A percentile compares a stretch with the other conserved stretches of the same genome.
These are phyloP conservation scores for Apiotrichum gamsii DNA, from an alignment of 1,284 basidiomycete species.

Conservation along the genomic window DNA sequence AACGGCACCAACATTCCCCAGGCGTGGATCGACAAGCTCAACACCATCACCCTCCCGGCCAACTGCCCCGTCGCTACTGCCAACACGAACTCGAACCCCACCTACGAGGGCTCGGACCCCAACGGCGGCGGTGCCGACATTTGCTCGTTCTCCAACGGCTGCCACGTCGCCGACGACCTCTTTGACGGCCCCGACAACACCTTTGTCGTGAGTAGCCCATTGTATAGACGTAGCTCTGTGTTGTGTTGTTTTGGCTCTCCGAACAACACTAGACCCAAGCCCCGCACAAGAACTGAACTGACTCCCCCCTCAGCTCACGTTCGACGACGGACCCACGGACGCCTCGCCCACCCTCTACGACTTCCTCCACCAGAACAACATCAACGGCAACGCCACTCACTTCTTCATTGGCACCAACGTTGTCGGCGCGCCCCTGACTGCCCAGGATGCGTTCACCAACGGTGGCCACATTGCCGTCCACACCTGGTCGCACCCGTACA, in stretches of 20 bases:
- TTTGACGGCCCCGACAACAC: slow-evolving; percentile 32
- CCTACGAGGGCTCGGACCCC: slow-evolving; percentile 4
- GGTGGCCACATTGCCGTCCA: slow-evolving; percentile 49
- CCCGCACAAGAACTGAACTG: slow-evolving; percentile 1
- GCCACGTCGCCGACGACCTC: slow-evolving; percentile 30
- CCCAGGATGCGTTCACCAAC: slow-evolving; percentile 51
- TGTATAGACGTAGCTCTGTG: too few species aligned
- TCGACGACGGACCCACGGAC: slow-evolving; percentile 53
- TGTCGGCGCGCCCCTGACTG: slow-evolving; percentile 49
- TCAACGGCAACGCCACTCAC: slow-evolving; percentile 52
- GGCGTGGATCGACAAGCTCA: slow-evolving; percentile 25
- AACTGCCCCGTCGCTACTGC: slow-evolving; percentile 10
- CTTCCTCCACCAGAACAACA: slow-evolving; percentile 50
- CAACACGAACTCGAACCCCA: slow-evolving; percentile 16
- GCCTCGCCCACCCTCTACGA: slow-evolving; percentile 51
- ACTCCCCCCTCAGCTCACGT: slow-evolving; percentile 32
- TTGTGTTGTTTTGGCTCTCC: too few species aligned
- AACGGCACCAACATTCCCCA: slow-evolving; percentile 17
- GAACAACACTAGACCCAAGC: background rate
- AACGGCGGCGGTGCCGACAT: slow-evolving; percentile 26
- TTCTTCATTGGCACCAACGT: slow-evolving; percentile 53
- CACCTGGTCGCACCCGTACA: slow-evolving; percentile 34
- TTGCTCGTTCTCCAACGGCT: slow-evolving; percentile 44
- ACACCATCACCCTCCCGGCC: slow-evolving; percentile 8
- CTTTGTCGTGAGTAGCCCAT: slow-evolving; percentile 37